phyloP scores from a whole-genome alignment of 805 yeast species.

The Ogataea nonfermentans region DNA sequence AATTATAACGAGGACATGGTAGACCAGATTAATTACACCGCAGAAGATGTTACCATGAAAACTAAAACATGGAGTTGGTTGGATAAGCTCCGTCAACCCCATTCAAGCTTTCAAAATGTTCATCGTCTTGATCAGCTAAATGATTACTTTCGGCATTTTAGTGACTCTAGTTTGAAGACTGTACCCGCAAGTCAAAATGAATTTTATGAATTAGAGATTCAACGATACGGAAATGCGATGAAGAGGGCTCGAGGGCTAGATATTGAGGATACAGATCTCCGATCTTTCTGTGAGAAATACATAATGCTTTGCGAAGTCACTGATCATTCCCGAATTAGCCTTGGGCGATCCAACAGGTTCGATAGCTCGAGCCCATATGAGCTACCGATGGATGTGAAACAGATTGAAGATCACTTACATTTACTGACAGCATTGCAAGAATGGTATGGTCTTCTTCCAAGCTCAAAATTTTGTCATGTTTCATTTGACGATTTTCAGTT shows the following conservation, averaged over 20 bases:
- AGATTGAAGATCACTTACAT: background rate
- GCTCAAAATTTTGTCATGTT: background rate
- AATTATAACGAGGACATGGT: background rate
- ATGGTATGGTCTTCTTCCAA: slow-evolving; percentile 4
- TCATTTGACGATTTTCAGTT: background rate
- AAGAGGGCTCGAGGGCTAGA: background rate
- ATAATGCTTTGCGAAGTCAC: slow-evolving; percentile 7
- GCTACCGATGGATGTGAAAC: background rate
- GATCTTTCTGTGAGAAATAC: background rate
- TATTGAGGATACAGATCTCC: background rate
- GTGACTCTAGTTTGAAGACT: background rate
- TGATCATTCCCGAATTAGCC: slow-evolving; percentile 4
- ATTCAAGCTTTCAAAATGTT: background rate
- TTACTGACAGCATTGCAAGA: background rate
- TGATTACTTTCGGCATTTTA: slow-evolving; percentile 2
- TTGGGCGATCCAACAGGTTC: background rate
- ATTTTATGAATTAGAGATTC: slow-evolving; percentile 1
- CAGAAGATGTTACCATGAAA: background rate
- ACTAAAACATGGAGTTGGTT: background rate
- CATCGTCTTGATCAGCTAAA: slow-evolving; percentile 1
- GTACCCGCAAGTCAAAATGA: background rate
- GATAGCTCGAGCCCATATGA: background rate
- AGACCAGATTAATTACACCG: background rate
- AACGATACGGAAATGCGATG: background rate
- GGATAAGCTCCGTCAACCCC: background rate